Base-by-base conservation (phyloP, 441 rosid species). In the Daphne laureola region DNA sequence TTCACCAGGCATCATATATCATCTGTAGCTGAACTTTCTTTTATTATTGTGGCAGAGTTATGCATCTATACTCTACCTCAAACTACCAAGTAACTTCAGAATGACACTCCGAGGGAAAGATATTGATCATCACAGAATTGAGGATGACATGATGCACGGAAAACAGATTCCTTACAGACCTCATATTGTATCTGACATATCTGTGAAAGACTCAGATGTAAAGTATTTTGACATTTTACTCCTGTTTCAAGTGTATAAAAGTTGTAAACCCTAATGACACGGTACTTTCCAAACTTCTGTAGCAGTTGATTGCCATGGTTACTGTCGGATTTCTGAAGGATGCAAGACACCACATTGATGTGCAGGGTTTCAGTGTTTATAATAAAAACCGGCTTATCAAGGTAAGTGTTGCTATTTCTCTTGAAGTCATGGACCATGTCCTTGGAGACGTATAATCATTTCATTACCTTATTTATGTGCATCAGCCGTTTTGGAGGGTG, bases 401-500 rank as follows among this genome's bases (percentile, higher is more conserved):
- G 90, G 96, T 84, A 38, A 47, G 55, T 41, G 27, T 55, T 35
- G 27, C 8, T 54, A 14, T 56, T n/a, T n/a, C n/a, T n/a, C n/a
- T n/a, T n/a, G 38, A 31, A 31, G 38, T 21, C 25, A 21, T 21
- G 25, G 1, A 4, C 25, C 25, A 21, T 21, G 1, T 21, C 25
- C 25, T 21, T 21, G 25, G 1, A 21, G 25, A 21, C 25, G 3
- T 9, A 31, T 9, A 31, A 9, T 5, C 38, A 48, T 21, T 43
- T 2, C 14, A 2, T 12, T 45, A 13, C 13, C 26, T 35, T 35
- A 25, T 17, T 42, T 12, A 49, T 47, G 3, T 13, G 25, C n/a
- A 35, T 38, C 83, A 88, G 89, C 96, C 96, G 41, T 89, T 86
- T 57, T 89, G 87, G 96, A 86, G 92, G 73, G 77, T 89, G 2